Percentiles rank a stretch among this genome's conserved stretches.
phyloP scores from a whole-genome alignment of 495 filamentous ascomycete genomes.

The Friedmanniomyces endolithicus region DNA sequence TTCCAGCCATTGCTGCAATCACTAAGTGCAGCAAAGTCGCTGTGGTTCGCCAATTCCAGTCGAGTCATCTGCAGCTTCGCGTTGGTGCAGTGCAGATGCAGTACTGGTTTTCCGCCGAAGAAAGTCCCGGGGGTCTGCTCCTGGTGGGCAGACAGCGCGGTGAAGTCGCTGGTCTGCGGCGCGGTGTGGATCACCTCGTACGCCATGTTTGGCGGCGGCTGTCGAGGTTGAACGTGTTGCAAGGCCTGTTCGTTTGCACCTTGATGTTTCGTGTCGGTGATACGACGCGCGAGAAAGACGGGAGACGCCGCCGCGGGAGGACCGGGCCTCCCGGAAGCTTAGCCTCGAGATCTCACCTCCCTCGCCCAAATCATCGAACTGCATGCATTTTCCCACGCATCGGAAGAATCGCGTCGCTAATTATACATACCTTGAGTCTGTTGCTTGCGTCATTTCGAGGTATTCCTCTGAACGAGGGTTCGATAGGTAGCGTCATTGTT shows the following conservation, averaged over 20 bases:
- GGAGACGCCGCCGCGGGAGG: no score
- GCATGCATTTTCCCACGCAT: no score
- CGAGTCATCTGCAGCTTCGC: conserved; percentile 46
- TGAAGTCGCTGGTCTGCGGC: conserved; percentile 49
- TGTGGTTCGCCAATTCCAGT: conserved; percentile 30
- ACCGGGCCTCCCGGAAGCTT: no score
- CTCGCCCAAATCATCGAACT: no score
- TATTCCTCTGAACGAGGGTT: no score
- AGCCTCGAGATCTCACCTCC: no score
- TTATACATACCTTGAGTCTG: no score
- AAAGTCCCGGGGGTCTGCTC: conserved; percentile 75
- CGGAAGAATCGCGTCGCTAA: no score
- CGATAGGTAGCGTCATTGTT: no score
- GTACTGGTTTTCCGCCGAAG: conserved; percentile 62
- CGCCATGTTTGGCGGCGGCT: conserved; percentile 1
- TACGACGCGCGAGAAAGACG: no score
- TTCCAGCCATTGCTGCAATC: neutral
- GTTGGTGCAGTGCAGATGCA: conserved; percentile 57
- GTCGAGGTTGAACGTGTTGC: neutral
- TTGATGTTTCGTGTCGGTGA: no score
- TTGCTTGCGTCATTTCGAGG: no score
- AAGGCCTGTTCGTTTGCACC: neutral
- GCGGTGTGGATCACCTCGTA: conserved; percentile 4
- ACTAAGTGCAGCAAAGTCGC: conserved; percentile 23
- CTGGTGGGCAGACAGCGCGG: conserved; percentile 64